Conservation (phyloP, 164 flowering plant genomes). For the Pachysandra terminalis region DNA sequence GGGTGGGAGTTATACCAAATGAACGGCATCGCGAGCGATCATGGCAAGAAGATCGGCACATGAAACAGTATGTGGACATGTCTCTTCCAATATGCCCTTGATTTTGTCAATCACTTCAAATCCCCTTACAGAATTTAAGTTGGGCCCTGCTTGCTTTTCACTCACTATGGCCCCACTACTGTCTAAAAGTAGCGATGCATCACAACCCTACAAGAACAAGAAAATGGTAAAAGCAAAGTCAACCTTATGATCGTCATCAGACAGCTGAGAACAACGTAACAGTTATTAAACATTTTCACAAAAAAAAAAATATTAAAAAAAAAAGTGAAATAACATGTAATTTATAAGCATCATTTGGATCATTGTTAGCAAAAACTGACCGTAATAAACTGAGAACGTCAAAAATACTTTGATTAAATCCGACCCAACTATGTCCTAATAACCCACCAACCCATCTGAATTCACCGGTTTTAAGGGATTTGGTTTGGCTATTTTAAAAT, state of each 20-base stretch:
- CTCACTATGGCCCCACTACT: constrained; percentile 41
- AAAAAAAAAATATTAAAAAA: no score
- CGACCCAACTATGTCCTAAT: no score
- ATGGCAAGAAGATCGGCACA: constrained; percentile 82
- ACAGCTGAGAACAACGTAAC: neutral
- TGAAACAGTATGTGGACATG: constrained; percentile 70
- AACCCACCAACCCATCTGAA: no score
- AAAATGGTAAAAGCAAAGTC: neutral
- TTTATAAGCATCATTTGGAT: no score
- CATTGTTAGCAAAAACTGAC: no score
- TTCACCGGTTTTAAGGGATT: no score
- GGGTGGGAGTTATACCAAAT: constrained; percentile 35
- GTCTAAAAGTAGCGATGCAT: constrained; percentile 75
- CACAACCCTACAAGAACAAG: constrained; percentile 63
- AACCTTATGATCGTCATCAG: neutral
- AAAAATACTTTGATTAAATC: no score
- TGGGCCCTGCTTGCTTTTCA: constrained; percentile 74
- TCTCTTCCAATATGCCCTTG: constrained; percentile 50
- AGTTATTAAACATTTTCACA: no score
- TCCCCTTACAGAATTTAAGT: constrained; percentile 59
- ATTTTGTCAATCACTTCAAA: constrained; percentile 68
- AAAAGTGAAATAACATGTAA: no score
- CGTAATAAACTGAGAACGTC: no score
- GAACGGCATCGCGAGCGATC: constrained; percentile 70
- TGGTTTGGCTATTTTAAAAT: no score